Evolutionary conservation across 306 rosid genomes (phyloP), one percentile per base, ranked within the genome.

Genomic region (Glycine tomentella): DNA sequence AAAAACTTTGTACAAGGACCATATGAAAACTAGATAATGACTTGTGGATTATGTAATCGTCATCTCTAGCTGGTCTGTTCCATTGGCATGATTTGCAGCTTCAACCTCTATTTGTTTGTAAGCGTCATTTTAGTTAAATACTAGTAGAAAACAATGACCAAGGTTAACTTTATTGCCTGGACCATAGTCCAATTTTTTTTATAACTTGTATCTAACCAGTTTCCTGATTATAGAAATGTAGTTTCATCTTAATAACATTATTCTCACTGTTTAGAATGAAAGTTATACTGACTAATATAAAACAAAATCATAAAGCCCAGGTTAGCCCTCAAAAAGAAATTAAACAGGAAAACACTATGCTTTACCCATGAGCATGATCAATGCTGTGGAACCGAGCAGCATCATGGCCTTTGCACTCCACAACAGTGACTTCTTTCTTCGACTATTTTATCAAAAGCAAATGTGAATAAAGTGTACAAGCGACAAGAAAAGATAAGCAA

Each of bases 371-470:
- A 88, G 93, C 98, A 68, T 91, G 93, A 69, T 89, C 97, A 57
- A 93, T 83, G 88, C 80, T 88, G 50, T 53, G 65, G 64, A 95
- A 88, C 85, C 91, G 85, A 51, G 99, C 96, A 85, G 98, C 98
- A 83, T 93, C 98, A 66, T 95, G 99, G 69, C 99, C 98, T 85
- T 91, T 89, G 86, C 97, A 85, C 84, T 93, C 99, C 77, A 93
- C 91, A 36, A 95, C 79, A 10, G 92, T 88, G 38, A 66, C 68
- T 80, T 95, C 99, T 84, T 93, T 89, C 86, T 86, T 89, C 13
- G 85, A 84, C 99, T 93, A 88, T 78, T 70, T 79, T n/a, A 81
- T 14, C 51, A 79, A 50, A 69, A 84, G 36, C 64, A 59, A 74
- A 66, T 49, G 81, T 69, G 42, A 74, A 49, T 71, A 36, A 69